Evolutionary conservation across 2,329 filamentous ascomycete genomes (phyloP).

Genomic region (Calonectria henricotiae): DNA sequence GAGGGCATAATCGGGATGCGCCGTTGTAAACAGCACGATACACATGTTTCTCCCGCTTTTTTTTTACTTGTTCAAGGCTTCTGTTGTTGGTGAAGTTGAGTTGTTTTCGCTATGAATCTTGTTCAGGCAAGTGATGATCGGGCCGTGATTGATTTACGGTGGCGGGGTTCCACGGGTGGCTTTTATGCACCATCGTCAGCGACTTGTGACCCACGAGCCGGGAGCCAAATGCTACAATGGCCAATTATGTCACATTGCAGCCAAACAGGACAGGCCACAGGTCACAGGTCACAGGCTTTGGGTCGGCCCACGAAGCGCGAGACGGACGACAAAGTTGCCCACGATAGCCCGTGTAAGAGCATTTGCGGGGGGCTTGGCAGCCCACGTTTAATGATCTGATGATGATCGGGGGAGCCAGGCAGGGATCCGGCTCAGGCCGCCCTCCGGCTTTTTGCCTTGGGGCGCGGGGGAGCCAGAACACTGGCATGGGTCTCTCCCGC

Average conservation of each 20-base stretch:
- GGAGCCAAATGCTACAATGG: slow-evolving; percentile 18
- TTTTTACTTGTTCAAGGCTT: slow-evolving; percentile 24
- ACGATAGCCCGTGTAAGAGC: slow-evolving; percentile 17
- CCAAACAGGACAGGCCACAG: slow-evolving; percentile 19
- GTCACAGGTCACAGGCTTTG: slow-evolving; percentile 27
- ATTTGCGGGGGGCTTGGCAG: slow-evolving; percentile 46
- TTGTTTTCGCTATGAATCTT: slow-evolving; percentile 39
- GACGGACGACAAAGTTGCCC: background rate
- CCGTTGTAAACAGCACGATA: slow-evolving; percentile 82
- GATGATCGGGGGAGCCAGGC: slow-evolving; percentile 24
- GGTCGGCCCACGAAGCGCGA: slow-evolving; percentile 37
- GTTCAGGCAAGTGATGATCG: slow-evolving; percentile 32
- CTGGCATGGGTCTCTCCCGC: slow-evolving; percentile 30
- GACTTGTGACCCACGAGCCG: slow-evolving; percentile 29
- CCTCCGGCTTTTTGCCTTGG: slow-evolving; percentile 42
- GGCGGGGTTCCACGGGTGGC: slow-evolving; percentile 46
- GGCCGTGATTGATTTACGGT: slow-evolving; percentile 23
- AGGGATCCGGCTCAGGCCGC: slow-evolving; percentile 45
- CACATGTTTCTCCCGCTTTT: slow-evolving; percentile 71
- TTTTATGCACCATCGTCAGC: slow-evolving; percentile 7
- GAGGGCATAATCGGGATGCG: slow-evolving; percentile 82
- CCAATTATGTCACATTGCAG: slow-evolving; percentile 13
- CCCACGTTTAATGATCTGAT: slow-evolving; percentile 47
- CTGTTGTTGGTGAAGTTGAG: slow-evolving; percentile 31
- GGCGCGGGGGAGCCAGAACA: slow-evolving; percentile 37